These are phyloP conservation scores for Botrytis medusae DNA, from an alignment of 2,329 filamentous ascomycete genomes.

Conservation along the genomic window DNA sequence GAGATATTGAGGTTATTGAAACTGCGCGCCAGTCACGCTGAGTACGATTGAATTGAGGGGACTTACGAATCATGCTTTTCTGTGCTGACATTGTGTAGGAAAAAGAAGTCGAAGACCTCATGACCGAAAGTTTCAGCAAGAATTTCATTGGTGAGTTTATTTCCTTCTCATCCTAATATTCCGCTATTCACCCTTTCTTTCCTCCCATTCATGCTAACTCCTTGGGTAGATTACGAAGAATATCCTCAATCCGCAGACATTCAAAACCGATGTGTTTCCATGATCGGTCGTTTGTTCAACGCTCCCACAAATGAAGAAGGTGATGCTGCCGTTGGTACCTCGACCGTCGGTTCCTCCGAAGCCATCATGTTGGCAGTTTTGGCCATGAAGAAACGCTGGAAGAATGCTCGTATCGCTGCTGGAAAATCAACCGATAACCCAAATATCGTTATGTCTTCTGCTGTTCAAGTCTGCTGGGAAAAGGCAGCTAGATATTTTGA, in stretches of 20 bases:
- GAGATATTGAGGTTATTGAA: neutral
- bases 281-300: slow-evolving; percentile 89
- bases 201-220: neutral
- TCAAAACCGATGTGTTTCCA: slow-evolving; percentile 88
- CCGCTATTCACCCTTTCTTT: neutral
- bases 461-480: slow-evolving; percentile 97
- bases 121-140: slow-evolving; percentile 87
- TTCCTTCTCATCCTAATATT: neutral
- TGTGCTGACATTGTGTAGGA: slow-evolving; percentile 54
- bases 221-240: slow-evolving; percentile 67
- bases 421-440: slow-evolving; percentile 79
- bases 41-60: neutral
- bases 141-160: slow-evolving; percentile 68
- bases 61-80: neutral
- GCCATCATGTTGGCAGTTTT: slow-evolving; percentile 80
- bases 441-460: slow-evolving; percentile 94
- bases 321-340: slow-evolving; percentile 76
- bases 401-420: slow-evolving; percentile 77
- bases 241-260: slow-evolving; percentile 80
- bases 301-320: slow-evolving; percentile 59
- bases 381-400: slow-evolving; percentile 95
- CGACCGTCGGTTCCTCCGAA: slow-evolving; percentile 85
- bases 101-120: slow-evolving; percentile 93
- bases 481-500: slow-evolving; percentile 90
- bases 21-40: neutral